Base-by-base conservation (phyloP, 441 rosid species). In the Brassica hybrid region DNA sequence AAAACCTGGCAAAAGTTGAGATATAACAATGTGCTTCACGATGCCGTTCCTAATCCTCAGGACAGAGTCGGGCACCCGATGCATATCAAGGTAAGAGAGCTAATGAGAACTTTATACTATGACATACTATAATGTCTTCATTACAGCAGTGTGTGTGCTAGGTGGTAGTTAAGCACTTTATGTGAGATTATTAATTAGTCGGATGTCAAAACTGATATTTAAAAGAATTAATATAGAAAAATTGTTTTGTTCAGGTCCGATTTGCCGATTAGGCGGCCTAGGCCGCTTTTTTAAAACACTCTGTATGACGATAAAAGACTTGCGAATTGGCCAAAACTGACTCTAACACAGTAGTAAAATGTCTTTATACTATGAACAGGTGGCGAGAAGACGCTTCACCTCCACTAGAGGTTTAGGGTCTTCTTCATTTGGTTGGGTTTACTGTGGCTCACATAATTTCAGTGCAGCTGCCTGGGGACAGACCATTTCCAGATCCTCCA, bases 401-500 rank as follows among this genome's bases (percentile, higher is more conserved):
- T 86, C 94, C 23, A 76, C 70, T 77, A 72, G 74, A 45, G 83
- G 79, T 38, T 73, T 82, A 71, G 67, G 84, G 52, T 80, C 88
- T 77, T 81, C 89, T 79, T 85, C 97, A 7, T 83, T 69, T 72
- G 98, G 99, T 57, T 95, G 98, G 98, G 88, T 93, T 75, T 95
- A 95, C 64, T 87, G 94, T 14, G 97, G 98, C 25, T 95, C 99
- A 36, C 99, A 93, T 84, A 95, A 93, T 77, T 90, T 93, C 78
- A 95, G 99, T 81, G 86, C 91, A 52, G 96, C 97, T 75, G 98
- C 99, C 16, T 95, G 99, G 98, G 99, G 98, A 71, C 83, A 91
- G 67, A 78, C 83, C 56, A 85, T 89, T 25, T 84, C 86, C 52
- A 79, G 73, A 73, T 84, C 85, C 63, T 52, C 71, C 67, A 76